Evolutionary conservation across 805 yeast genomes (phyloP).

Genomic region (Sungouiozyma intestinalis): DNA sequence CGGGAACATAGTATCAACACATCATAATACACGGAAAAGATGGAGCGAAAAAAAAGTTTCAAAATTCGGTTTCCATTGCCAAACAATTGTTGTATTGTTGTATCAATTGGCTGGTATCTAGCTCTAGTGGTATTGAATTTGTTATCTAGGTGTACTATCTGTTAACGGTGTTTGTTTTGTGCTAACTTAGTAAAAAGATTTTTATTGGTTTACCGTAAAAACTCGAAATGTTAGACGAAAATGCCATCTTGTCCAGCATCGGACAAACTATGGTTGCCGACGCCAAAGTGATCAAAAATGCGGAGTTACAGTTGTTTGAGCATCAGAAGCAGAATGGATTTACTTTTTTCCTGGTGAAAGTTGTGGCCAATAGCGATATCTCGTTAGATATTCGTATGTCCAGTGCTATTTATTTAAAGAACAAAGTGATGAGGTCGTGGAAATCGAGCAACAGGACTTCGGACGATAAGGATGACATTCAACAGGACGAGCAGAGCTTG

Average conservation of each 20-base stretch:
- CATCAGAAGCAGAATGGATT: slow-evolving; percentile 50
- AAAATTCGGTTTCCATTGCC: no score
- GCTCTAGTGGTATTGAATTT: no score
- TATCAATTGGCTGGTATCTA: no score
- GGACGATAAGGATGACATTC: slow-evolving; percentile 21
- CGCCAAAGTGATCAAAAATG: slow-evolving; percentile 38
- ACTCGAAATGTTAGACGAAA: slow-evolving; percentile 33
- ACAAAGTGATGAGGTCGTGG: slow-evolving; percentile 50
- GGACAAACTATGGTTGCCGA: slow-evolving; percentile 47
- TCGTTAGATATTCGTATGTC: slow-evolving; percentile 42
- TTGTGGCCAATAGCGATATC: slow-evolving; percentile 36
- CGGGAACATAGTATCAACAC: not conserved
- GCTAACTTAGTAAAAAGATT: no score
- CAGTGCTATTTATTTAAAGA: slow-evolving; percentile 60
- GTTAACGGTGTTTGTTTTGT: no score
- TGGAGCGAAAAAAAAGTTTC: no score
- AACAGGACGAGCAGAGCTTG: slow-evolving; percentile 40
- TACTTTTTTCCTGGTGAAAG: slow-evolving; percentile 42
- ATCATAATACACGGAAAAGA: not conserved
- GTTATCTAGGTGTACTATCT: no score
- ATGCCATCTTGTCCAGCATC: slow-evolving; percentile 38
- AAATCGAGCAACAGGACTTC: slow-evolving; percentile 38
- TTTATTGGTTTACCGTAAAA: not conserved
- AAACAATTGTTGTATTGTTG: no score
- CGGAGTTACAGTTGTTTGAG: slow-evolving; percentile 41